Base-by-base conservation (phyloP, 768 basidiomycete species). In the Rubroboletus pulcherrimus region DNA sequence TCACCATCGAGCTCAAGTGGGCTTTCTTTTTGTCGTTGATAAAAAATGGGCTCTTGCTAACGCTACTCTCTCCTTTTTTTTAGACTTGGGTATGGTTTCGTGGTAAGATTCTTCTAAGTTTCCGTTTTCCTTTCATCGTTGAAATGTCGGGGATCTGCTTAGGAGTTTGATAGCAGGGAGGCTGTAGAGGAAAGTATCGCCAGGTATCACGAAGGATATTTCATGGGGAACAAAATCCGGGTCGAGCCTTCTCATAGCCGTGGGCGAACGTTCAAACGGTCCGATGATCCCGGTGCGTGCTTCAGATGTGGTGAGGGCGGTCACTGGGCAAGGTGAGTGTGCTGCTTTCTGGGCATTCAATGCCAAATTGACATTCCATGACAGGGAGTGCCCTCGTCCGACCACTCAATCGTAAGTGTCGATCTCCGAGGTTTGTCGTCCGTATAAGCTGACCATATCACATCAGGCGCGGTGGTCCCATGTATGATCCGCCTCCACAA, bases 151-250 rank as follows among this genome's bases (percentile, higher is more conserved):
- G 29, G 1, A 26, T 43, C 2, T 38, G 29, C 31, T 46, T 45
- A 93, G 91, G 91, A 93, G 82, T 93, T 93, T 61, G 90, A 91
- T 33, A 86, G 55, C 48, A 80, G 82, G 44, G 85, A 87, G 62
- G 87, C 91, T 39, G 91, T 91, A 2, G 90, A 93, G 67, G 87
- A 90, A 70, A 91, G 90, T 56, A 89, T 93, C 6, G 82, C 85
- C 5, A 92, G 92, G 67, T 94, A 93, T 63, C 82, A 94, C 59
- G 91, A 93, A 75, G 91, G 91, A 2, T 86, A 78, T 58, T 94
- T 94, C 69, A 91, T 94, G 90, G 91, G 92, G 41, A 92, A 91
- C 71, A 92, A 90, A 76, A 92, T 94, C 53, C 85, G 89, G 11
- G 92, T 93, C 10, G 92, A 93, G 66, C 74, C 87, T 14, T 93